Evolutionary conservation across 169 alveolate species (phyloP), one percentile per base, ranked within the genome.

Genomic region (Fabrea salina): DNA sequence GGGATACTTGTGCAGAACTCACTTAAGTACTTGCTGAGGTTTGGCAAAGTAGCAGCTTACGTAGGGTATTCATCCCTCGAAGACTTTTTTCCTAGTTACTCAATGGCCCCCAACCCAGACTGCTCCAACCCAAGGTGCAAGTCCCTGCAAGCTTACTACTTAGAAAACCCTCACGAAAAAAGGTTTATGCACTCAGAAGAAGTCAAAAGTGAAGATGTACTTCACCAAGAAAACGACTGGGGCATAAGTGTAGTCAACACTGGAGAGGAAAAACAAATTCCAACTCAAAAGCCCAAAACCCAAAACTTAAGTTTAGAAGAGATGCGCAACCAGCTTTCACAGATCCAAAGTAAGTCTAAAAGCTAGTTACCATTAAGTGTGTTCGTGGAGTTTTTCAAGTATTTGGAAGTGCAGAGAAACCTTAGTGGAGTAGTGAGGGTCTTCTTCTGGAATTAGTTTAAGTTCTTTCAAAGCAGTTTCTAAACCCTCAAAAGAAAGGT

Each of bases 1-100:
- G 99, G 99, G 2, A 86, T 97, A 53, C 86, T 96, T 71, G 97
- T 96, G 32, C 95, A 97, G 82, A 96, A 96, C 82, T 94, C 97
- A 2, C 83, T 97, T 27, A 97, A 97, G 85, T 95, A 92, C 82
- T 83, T 97, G 44, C 95, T 96, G 30, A 79, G 87, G 40, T 96
- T 97, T 83, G 99, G 99, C 22, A 91, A 92, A 77, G 92, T 91
- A 4, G 86, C 98, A 19, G 86, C 85, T 49, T 89, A 94, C 35
- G 83, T 97, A 43, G 96, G 96, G 7, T 97, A 96, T 87, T 92
- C 97, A 82, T 97, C 98, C 41, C 84, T 92, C 44, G 87, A 89
- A 32, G 98, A 97, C 79, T 95, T 82, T 89, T 96, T 96, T 61
- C 96, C 98, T 3, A 83, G 94, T 53, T 94, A 91, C 71, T 79